Percentiles rank a stretch among this genome's conserved stretches.
These are phyloP conservation scores for Candida chauliodis DNA, from an alignment of 805 yeast species.

Conservation along the genomic window DNA sequence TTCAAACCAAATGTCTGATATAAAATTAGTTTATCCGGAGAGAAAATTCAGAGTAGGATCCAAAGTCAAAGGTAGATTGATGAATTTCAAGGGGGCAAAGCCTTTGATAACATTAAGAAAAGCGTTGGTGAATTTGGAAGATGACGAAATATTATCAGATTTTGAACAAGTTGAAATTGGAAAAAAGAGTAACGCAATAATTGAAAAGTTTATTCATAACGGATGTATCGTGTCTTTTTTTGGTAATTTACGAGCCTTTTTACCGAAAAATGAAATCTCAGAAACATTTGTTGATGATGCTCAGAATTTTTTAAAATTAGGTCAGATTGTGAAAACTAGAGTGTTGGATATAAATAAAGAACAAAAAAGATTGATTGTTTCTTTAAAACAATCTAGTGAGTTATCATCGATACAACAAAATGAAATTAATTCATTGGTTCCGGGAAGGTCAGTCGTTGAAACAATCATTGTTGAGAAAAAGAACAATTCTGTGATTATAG, in stretches of 20 bases:
- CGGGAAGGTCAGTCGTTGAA: conserved; percentile 60
- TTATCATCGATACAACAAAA: conserved; percentile 45
- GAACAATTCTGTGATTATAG: conserved; percentile 69
- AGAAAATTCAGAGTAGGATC: conserved; percentile 84
- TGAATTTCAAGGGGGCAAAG: conserved; percentile 47
- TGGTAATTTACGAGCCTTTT: conserved; percentile 70
- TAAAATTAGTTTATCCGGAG: conserved; percentile 83
- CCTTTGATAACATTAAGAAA: conserved; percentile 75
- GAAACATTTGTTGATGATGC: conserved; percentile 82
- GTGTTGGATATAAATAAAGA: conserved; percentile 53
- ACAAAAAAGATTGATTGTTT: conserved; percentile 59
- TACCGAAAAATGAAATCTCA: conserved; percentile 85
- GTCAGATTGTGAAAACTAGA: conserved; percentile 77
- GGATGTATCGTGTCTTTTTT: conserved; percentile 87
- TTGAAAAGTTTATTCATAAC: conserved; percentile 62
- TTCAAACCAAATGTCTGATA: conserved; percentile 75
- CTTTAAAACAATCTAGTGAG: conserved; percentile 65
- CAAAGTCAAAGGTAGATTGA: conserved; percentile 71
- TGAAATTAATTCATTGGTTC: conserved; percentile 43
- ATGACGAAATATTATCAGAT: conserved; percentile 45
- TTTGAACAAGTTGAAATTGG: conserved; percentile 41
- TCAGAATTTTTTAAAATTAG: conserved; percentile 70
- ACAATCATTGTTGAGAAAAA: conserved; percentile 70
- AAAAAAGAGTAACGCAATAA: conserved; percentile 65
- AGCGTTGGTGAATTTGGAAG: conserved; percentile 67